Evolutionary conservation across 78 protist species (phyloP).

Genomic region (Dictyostelium brefeldianum): DNA sequence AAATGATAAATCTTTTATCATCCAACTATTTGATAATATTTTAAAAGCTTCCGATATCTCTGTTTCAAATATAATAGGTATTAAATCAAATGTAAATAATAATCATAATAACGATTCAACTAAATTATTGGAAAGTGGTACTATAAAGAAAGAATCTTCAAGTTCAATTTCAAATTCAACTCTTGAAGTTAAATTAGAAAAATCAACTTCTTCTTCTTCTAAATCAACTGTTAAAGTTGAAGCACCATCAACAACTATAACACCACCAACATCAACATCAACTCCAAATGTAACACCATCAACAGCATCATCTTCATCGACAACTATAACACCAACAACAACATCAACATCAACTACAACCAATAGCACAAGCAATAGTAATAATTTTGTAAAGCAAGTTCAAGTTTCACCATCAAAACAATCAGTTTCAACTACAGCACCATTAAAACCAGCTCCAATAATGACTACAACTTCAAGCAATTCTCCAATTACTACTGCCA

Average conservation of each 20-base stretch:
- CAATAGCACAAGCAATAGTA: neutral
- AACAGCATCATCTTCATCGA: too few relatives aligned
- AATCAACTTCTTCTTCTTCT: neutral
- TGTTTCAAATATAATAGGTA: conserved; percentile 22
- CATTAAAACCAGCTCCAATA: neutral
- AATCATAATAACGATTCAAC: neutral
- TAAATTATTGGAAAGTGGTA: neutral
- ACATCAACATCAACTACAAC: neutral
- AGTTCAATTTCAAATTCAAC: neutral
- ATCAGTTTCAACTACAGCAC: neutral
- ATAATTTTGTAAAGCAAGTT: neutral
- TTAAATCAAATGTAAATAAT: neutral
- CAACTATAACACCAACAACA: neutral
- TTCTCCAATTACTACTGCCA: neutral
- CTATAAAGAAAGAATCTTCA: neutral
- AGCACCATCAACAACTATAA: neutral
- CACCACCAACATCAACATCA: neutral
- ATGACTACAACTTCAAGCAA: neutral
- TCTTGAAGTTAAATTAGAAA: neutral
- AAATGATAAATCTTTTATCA: conserved; percentile 27
- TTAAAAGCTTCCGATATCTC: conserved; percentile 61
- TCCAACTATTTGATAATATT: conserved; percentile 51
- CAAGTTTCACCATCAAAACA: neutral
- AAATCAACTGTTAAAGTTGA: neutral
- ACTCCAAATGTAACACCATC: neutral